These are phyloP conservation scores for Talaromyces verruculosus DNA, from an alignment of 2,329 filamentous ascomycete species.

Conservation along the genomic window DNA sequence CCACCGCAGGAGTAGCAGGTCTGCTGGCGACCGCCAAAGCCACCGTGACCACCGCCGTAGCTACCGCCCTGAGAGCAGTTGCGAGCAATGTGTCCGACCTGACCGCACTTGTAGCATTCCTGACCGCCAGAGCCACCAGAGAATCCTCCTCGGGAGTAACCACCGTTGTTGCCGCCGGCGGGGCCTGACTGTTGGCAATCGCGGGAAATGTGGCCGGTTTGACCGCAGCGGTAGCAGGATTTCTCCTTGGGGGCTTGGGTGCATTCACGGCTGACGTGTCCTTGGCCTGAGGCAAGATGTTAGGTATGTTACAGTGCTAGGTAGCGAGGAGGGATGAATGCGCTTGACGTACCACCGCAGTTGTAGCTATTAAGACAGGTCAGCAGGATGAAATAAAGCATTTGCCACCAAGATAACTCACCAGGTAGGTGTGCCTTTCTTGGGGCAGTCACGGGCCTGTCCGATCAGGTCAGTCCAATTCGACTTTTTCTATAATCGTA, in stretches of 20 bases:
- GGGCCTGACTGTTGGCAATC: constrained; percentile 58
- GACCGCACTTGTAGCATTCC: constrained; percentile 98
- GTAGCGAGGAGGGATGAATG: constrained; percentile 9
- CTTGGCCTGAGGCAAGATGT: constrained; percentile 51
- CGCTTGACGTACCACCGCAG: constrained; percentile 65
- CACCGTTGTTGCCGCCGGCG: constrained; percentile 46
- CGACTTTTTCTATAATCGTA: background rate
- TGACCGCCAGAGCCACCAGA: constrained; percentile 42
- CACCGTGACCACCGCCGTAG: constrained; percentile 50
- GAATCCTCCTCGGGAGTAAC: constrained; percentile 30
- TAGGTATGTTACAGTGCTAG: constrained; percentile 27
- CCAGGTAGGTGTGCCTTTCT: constrained; percentile 80
- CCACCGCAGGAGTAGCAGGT: constrained; percentile 99
- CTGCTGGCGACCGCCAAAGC: constrained; percentile 62
- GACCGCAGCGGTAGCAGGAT: constrained; percentile 65
- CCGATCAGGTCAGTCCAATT: constrained; percentile 7
- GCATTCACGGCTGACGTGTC: constrained; percentile 90
- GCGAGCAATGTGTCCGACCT: constrained; percentile 91
- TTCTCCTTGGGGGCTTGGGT: constrained; percentile 84
- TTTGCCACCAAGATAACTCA: constrained; percentile 47
- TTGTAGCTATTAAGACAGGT: constrained; percentile 63
- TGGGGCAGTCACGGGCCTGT: constrained; percentile 81
- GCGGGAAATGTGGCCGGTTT: constrained; percentile 85
- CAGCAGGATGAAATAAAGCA: constrained; percentile 18
- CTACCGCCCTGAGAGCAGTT: constrained; percentile 56